Evolutionary conservation across 2,329 filamentous ascomycete genomes (phyloP), one percentile per base, ranked within the genome.

Genomic region (Aspergillus sp.): DNA sequence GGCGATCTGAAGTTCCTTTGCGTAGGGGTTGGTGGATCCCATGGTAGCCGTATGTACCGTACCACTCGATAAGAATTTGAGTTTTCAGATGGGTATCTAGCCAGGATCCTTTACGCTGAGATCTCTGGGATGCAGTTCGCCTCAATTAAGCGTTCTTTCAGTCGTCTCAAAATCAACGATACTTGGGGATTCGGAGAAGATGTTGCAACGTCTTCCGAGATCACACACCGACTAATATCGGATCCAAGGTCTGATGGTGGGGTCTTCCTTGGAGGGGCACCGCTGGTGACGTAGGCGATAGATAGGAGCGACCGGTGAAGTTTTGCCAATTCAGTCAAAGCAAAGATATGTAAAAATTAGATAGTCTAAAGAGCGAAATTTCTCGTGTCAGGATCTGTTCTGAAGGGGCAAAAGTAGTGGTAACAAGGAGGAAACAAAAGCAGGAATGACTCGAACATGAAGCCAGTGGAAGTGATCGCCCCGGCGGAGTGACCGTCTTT

Each of bases 1-100:
- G 10, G 74, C 76, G 19, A 78, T 63, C 30, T 71, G 63, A 17
- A 77, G 69, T 60, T 78, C 76, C 62, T 73, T 72, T 54, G 64
- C 55, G 66, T 77, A 78, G 25, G 68, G 63, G 36, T 62, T 57
- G 48, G 55, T 56, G 11, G 65, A 54, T 36, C 62, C 66, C 71
- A 74, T 75, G 38, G 50, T 66, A n/a, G 44, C 17, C n/a, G 21
- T 27, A 25, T 55, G 54, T 44, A n/a, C 15, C 27, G 27, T 47
- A 44, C 42, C 39, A 30, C 39, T 47, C 10, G 25, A 30, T 19
- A 47, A 32, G 10, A 30, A 17, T 19, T 30, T 30, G 30, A 44
- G 10, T 32, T 21, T 27, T 56, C 13, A 48, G 21, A 27, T 17
- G 23, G 13, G 5, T 38, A 21, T 44, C 19, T 13, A 36, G 32